Conservation (phyloP, 1,284 basidiomycete genomes). For the Trichosporon ovoides region DNA sequence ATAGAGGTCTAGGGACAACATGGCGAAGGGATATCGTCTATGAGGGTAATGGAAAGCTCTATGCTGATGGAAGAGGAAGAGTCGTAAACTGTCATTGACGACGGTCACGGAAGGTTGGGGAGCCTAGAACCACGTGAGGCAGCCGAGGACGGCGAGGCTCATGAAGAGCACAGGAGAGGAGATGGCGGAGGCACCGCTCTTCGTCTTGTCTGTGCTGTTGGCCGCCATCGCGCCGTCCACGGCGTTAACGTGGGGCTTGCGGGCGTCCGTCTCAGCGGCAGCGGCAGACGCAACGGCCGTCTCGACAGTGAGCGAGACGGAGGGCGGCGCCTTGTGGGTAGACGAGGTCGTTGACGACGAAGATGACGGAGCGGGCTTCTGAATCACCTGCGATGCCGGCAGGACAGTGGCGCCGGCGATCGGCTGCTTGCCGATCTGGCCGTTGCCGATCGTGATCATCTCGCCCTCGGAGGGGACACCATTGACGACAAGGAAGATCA, state of each 20-base stretch:
- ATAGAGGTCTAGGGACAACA: no score
- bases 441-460: slow-evolving; percentile 69
- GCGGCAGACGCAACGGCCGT: not conserved
- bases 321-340: not conserved
- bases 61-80: no score
- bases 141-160: not conserved
- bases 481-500: slow-evolving; percentile 71
- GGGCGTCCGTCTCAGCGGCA: no score
- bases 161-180: not conserved
- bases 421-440: slow-evolving; percentile 66
- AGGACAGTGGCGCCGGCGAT: slow-evolving; percentile 53
- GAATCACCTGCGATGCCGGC: slow-evolving; percentile 49
- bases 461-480: slow-evolving; percentile 76
- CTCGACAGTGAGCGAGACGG: not conserved
- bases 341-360: not conserved
- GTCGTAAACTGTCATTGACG: no score
- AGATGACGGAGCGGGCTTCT: not conserved
- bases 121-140: not conserved
- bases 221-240: not conserved
- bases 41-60: no score
- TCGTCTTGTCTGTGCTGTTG: not conserved
- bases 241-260: not conserved
- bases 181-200: not conserved
- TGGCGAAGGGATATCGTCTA: no score
- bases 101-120: no score